These are phyloP conservation scores for Hanseniaspora guilliermondii DNA, from an alignment of 805 yeast species.

Conservation along the genomic window DNA sequence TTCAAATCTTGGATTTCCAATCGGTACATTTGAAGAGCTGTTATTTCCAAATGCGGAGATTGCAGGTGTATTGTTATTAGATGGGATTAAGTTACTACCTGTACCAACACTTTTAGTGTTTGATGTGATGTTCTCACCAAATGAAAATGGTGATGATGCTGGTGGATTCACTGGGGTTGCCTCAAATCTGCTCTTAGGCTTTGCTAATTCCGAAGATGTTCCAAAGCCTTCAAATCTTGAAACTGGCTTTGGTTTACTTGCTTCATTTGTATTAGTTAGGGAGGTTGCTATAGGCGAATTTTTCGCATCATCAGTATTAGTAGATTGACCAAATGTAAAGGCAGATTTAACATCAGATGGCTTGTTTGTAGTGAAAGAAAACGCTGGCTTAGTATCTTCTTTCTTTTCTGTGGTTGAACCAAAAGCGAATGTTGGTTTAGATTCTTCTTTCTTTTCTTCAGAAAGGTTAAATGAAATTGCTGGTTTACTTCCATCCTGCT, in stretches of 20 bases:
- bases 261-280: not conserved
- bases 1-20: slow-evolving; percentile 10
- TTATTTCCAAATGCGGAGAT: not conserved
- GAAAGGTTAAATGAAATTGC: not conserved
- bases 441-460: not conserved
- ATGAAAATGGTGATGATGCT: not conserved
- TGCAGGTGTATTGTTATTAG: not conserved
- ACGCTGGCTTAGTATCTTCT: slow-evolving; percentile 13
- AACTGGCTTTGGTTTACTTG: not conserved
- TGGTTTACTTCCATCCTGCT: not conserved
- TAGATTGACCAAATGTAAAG: slow-evolving; percentile 2
- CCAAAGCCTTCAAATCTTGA: not conserved
- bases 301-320: not conserved
- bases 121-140: not conserved
- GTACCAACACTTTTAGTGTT: not conserved
- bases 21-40: not conserved
- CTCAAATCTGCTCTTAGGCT: not conserved
- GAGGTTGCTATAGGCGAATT: not conserved
- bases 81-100: not conserved
- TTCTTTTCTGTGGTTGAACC: not conserved
- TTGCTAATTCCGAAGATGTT: not conserved
- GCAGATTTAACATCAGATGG: not conserved
- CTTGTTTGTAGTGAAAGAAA: slow-evolving; percentile 7
- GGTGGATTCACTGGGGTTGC: not conserved
- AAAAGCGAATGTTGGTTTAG: not conserved